A percentile compares a stretch with the other conserved stretches of the same genome.
Evolutionary conservation across 805 yeast species (phyloP).

Genomic region (Ogataea neopini): DNA sequence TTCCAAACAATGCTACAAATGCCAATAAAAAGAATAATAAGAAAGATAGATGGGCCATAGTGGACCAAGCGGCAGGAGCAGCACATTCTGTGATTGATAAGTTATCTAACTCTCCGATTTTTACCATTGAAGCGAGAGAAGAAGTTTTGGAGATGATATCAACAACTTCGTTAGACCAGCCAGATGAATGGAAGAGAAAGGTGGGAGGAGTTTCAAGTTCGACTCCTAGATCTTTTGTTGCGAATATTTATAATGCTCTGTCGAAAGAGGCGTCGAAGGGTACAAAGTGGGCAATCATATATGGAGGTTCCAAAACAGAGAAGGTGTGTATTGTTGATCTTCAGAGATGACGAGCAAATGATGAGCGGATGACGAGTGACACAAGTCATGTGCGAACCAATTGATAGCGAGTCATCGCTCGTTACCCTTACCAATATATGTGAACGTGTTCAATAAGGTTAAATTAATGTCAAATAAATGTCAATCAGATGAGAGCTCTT

Average conservation of each 20-base stretch:
- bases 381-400: too few relatives aligned
- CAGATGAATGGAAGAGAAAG: conserved; percentile 81
- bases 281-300: conserved; percentile 71
- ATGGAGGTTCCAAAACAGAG: conserved; percentile 79
- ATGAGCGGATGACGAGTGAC: not conserved
- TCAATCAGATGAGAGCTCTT: too few relatives aligned
- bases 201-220: conserved; percentile 82
- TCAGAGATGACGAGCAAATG: conserved; percentile 44
- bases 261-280: conserved; percentile 73
- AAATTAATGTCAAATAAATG: too few relatives aligned
- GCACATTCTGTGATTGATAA: conserved; percentile 53
- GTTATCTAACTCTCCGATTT: conserved; percentile 67
- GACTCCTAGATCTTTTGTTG: conserved; percentile 76
- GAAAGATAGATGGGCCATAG: conserved; percentile 74
- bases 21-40: conserved; percentile 74
- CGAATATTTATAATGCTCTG: conserved; percentile 69
- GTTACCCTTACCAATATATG: too few relatives aligned
- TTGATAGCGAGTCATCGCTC: too few relatives aligned
- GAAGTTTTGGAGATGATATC: conserved; percentile 85
- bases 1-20: conserved; percentile 79
- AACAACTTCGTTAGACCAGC: conserved; percentile 69
- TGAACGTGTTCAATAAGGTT: too few relatives aligned
- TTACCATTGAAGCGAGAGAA: conserved; percentile 77
- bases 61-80: conserved; percentile 68
- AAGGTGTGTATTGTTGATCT: conserved; percentile 67